phyloP scores from a whole-genome alignment of 2,329 filamentous ascomycete species.

The Pleomassaria siparia region DNA sequence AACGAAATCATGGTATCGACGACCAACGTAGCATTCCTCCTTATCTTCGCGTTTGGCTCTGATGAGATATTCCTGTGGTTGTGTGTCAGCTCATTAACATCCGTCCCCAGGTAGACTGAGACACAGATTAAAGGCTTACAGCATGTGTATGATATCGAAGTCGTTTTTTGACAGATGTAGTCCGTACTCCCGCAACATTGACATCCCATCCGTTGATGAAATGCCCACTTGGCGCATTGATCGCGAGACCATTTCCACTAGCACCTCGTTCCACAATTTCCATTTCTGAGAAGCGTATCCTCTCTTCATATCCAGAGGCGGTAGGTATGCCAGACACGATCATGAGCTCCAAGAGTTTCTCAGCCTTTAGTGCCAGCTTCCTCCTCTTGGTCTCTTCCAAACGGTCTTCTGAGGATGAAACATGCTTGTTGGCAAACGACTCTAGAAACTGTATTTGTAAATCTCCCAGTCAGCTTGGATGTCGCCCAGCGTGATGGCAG shows the following conservation, averaged over 20 bases:
- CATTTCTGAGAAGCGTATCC: conserved; percentile 94
- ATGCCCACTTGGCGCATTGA: conserved; percentile 87
- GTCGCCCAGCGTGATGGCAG: conserved; percentile 5
- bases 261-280: conserved; percentile 93
- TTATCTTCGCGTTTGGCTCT: conserved; percentile 78
- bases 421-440: conserved; percentile 95
- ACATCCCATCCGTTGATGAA: conserved; percentile 96
- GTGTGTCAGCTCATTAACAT: not conserved
- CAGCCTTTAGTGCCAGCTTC: conserved; percentile 88
- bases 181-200: conserved; percentile 87
- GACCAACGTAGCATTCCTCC: conserved; percentile 75
- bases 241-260: conserved; percentile 84
- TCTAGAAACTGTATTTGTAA: conserved; percentile 78
- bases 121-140: conserved; percentile 53
- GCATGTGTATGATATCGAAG: conserved; percentile 90
- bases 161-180: conserved; percentile 78
- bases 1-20: conserved; percentile 85
- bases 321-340: conserved; percentile 98
- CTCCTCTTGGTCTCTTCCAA: conserved; percentile 93
- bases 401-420: conserved; percentile 94
- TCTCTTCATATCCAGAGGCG: conserved; percentile 94
- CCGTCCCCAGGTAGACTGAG: not conserved
- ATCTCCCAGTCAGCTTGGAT: conserved; percentile 19
- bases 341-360: conserved; percentile 97
- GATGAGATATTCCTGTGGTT: conserved; percentile 76